Evolutionary conservation across 2,329 filamentous ascomycete species (phyloP), one percentile per base, ranked within the genome.

Genomic region (Arthrocladium fulminans): DNA sequence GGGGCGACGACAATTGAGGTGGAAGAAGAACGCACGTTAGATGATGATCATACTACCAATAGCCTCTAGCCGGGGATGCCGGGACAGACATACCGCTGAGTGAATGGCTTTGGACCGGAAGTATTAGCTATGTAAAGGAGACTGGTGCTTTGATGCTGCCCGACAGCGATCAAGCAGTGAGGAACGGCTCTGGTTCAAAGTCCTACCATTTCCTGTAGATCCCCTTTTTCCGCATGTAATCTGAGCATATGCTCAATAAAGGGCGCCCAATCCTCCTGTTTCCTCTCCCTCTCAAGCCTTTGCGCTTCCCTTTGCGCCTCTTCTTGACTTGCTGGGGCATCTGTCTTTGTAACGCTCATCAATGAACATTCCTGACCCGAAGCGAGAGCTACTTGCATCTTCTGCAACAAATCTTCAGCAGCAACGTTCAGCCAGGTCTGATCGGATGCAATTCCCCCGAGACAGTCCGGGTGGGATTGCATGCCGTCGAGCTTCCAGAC

Each of bases 401-500:
- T 32, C 20, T 27, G 23, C 22, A 27, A 6, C 34, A 47, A 19
- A 20, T 29, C 32, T 6, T 19, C 23, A 20, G 44, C 32, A 2
- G 32, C 44, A 15, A 39, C 5, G 23, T 47, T 29, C 22, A 47
- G 29, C 44, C 44, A 47, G 20, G 44, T 47, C 44, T 23, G 19
- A 12, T 47, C 54, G 5, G 42, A 20, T 2, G 30, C 23, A 17
- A 54, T 48, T 12, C 29, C 12, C 82, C 83, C 48, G 88, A 70
- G 48, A 73, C 76, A 27, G 80, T 75, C 2, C 88, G 90, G 54
- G 81, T 79, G 35, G 71, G 71, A 62, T 23, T 89, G 81, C 19
- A 96, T 71, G 3, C 90, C 90, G 64, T 97, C 90, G 3, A 97
- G 79, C 63, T 89, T 86, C 88, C 88, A 96, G 12, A 95, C 77